Evolutionary conservation across 1,284 basidiomycete species (phyloP).

Genomic region (Lentinula novae-zelandiae): DNA sequence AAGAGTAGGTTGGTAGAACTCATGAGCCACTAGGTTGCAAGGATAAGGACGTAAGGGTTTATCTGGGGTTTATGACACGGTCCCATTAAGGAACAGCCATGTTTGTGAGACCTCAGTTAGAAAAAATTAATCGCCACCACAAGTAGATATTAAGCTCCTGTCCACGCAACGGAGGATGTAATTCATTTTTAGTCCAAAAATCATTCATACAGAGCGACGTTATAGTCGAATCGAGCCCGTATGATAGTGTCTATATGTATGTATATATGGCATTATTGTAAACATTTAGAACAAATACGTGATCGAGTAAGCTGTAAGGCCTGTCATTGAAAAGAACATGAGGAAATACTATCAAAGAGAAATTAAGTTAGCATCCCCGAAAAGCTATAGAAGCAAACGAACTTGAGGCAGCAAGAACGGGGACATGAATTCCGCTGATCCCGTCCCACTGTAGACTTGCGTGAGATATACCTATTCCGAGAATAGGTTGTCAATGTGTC

Average conservation of each 20-base stretch:
- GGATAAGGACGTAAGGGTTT: too few species aligned
- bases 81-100: too few species aligned
- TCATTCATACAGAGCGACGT: neutral
- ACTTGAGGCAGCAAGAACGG: constrained; percentile 61
- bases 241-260: neutral
- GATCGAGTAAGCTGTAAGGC: constrained; percentile 53
- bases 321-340: constrained; percentile 63
- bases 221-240: neutral
- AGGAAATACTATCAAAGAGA: constrained; percentile 40
- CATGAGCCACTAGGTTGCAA: too few species aligned
- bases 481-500: neutral
- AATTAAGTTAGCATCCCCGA: neutral
- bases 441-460: constrained; percentile 64
- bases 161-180: neutral
- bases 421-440: constrained; percentile 57
- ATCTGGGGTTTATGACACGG: too few species aligned
- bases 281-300: constrained; percentile 43
- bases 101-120: too few species aligned
- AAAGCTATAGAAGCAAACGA: neutral
- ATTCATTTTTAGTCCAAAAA: too few species aligned
- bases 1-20: neutral
- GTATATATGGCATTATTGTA: neutral
- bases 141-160: too few species aligned
- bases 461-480: constrained; percentile 51
- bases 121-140: too few species aligned